These are phyloP conservation scores for Sclerotinia sclerotiorum DNA, from an alignment of 2,329 filamentous ascomycete genomes.

Conservation along the genomic window DNA sequence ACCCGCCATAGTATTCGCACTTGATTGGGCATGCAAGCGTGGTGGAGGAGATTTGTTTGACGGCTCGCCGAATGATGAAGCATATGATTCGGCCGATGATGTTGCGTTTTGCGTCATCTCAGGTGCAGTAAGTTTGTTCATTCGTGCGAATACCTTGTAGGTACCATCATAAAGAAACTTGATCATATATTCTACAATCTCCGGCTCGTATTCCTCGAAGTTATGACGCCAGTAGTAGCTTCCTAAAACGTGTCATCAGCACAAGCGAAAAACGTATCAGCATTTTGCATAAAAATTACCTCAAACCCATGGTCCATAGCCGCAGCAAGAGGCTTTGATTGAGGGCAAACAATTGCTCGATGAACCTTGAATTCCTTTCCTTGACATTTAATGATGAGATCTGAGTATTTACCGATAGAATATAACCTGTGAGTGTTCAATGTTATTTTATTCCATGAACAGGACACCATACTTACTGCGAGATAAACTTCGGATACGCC, in stretches of 20 bases:
- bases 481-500: background rate
- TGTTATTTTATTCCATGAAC: background rate
- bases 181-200: conserved; percentile 24
- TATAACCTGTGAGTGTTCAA: conserved; percentile 13
- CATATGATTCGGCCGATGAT: background rate
- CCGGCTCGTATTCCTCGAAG: conserved; percentile 24
- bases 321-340: conserved; percentile 29
- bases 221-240: conserved; percentile 17
- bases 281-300: background rate
- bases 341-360: conserved; percentile 29
- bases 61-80: background rate
- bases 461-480: background rate
- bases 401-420: conserved; percentile 24
- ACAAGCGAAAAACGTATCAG: background rate
- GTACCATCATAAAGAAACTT: conserved; percentile 19
- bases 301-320: conserved; percentile 27
- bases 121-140: conserved; percentile 13
- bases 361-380: conserved; percentile 29
- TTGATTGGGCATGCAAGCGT: background rate
- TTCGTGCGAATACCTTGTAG: conserved; percentile 11
- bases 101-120: background rate
- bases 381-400: conserved; percentile 30
- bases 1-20: background rate
- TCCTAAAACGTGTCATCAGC: conserved; percentile 18
- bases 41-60: background rate